Evolutionary conservation across 164 flowering plant genomes (phyloP).

Genomic region (Umbilicus rupestris): DNA sequence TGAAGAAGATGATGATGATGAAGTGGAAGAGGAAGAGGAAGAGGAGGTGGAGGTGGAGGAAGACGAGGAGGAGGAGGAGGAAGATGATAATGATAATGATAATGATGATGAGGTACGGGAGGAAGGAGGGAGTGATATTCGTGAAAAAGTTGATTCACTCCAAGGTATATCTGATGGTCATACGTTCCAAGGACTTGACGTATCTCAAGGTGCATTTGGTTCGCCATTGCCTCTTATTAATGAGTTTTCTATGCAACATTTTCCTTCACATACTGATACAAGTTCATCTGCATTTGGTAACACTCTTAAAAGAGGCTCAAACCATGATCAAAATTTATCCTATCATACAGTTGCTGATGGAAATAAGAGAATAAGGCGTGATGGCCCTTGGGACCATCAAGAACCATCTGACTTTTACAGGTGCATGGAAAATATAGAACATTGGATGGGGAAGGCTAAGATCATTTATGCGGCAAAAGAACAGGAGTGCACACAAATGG

Average conservation of each 20-base stretch:
- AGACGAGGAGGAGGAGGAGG: constrained; percentile 14
- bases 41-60: constrained; percentile 14
- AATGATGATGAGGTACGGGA: constrained; percentile 22
- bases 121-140: constrained; percentile 20
- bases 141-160: constrained; percentile 17
- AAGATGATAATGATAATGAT: constrained; percentile 18
- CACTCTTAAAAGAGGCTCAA: constrained; percentile 41
- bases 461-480: constrained; percentile 41
- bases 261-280: constrained; percentile 26
- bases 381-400: constrained; percentile 42
- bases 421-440: constrained; percentile 39
- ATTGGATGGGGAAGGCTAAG: constrained; percentile 33
- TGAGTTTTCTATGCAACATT: constrained; percentile 32
- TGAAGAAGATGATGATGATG: constrained; percentile 3
- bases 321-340: constrained; percentile 28
- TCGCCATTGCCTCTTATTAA: constrained; percentile 27
- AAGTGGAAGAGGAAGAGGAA: not conserved
- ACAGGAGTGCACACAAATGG: constrained; percentile 21
- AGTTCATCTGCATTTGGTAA: constrained; percentile 35
- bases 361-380: constrained; percentile 52
- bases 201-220: constrained; percentile 24
- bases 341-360: constrained; percentile 13
- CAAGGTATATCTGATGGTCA: constrained; percentile 36
- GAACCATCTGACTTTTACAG: constrained; percentile 27
- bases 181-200: constrained; percentile 38